Conservation (phyloP, 345 rosid species). For the Brassica cretica region DNA sequence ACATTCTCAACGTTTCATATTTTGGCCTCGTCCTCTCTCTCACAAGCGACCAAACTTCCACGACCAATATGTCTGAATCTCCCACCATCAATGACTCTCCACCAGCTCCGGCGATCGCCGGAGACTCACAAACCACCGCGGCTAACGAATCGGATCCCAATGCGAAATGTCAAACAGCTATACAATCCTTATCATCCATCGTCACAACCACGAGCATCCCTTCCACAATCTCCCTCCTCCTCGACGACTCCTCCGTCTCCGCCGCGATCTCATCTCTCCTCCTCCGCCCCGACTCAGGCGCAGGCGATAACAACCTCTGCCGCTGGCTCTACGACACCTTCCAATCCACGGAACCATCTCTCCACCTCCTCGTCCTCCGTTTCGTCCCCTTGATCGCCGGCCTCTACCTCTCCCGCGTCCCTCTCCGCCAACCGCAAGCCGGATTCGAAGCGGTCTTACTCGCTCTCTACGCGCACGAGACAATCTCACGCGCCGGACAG, state of each 20-base stretch:
- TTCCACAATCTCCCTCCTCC: conserved; percentile 56
- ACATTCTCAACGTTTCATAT: not conserved
- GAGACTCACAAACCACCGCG: conserved; percentile 6
- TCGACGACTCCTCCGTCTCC: conserved; percentile 53
- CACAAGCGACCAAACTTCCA: conserved; percentile 8
- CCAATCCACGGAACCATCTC: conserved; percentile 57
- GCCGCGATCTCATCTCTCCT: conserved; percentile 70
- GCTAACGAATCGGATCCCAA: conserved; percentile 22
- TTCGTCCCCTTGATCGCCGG: conserved; percentile 71
- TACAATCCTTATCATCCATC: conserved; percentile 52
- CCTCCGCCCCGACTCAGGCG: conserved; percentile 63
- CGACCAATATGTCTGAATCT: conserved; percentile 29
- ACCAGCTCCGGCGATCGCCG: not conserved
- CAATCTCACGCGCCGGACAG: conserved; percentile 60
- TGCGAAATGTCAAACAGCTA: conserved; percentile 42
- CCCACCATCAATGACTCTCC: conserved; percentile 31
- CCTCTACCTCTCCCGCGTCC: conserved; percentile 71
- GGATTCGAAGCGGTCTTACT: conserved; percentile 83
- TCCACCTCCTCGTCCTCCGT: conserved; percentile 74
- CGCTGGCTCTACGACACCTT: conserved; percentile 95
- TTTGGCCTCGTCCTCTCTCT: conserved; percentile 7
- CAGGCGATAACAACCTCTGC: conserved; percentile 79
- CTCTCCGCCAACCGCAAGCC: conserved; percentile 61
- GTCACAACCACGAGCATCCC: conserved; percentile 43
- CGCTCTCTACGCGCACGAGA: conserved; percentile 79